Percentiles rank a stretch among this genome's conserved stretches.
phyloP scores from a whole-genome alignment of 306 rosid genomes.

The Quercus gilva region DNA sequence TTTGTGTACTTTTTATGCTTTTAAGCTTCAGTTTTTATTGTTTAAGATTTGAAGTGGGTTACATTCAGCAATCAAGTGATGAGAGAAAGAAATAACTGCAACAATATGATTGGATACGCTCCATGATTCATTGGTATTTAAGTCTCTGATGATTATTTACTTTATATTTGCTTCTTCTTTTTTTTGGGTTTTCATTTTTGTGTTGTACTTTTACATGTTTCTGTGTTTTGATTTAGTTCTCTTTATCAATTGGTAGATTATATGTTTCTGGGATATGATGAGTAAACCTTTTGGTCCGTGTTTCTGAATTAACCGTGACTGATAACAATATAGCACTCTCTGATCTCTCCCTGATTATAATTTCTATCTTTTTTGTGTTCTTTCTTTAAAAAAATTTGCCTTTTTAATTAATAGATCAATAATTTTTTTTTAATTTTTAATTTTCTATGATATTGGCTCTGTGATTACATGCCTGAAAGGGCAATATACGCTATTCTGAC shows the following conservation, averaged over 20 bases:
- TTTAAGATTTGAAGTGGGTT: not conserved
- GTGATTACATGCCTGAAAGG: constrained; percentile 53
- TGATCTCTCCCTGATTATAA: constrained; percentile 35
- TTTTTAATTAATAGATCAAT: not conserved
- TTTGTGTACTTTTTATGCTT: no score
- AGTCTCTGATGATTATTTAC: constrained; percentile 80
- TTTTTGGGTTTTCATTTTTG: not conserved
- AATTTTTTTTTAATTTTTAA: not conserved
- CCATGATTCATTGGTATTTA: constrained; percentile 73
- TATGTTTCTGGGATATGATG: constrained; percentile 49
- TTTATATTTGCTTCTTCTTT: no score
- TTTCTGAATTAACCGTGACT: constrained; percentile 69
- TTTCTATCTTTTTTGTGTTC: not conserved
- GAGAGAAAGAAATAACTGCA: constrained; percentile 67
- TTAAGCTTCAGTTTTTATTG: not conserved
- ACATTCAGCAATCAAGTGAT: constrained; percentile 56
- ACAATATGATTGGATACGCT: constrained; percentile 74
- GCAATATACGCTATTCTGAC: constrained; percentile 90
- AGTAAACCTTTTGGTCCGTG: constrained; percentile 63
- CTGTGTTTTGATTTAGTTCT: not conserved
- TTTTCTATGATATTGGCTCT: constrained; percentile 35
- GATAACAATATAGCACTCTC: constrained; percentile 45
- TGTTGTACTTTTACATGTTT: not conserved
- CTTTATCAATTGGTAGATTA: not conserved
- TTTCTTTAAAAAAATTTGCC: not conserved